Percentiles rank a stretch among this genome's conserved stretches.
Conservation (phyloP, 1,284 basidiomycete genomes). For the Ganoderma sinense region DNA sequence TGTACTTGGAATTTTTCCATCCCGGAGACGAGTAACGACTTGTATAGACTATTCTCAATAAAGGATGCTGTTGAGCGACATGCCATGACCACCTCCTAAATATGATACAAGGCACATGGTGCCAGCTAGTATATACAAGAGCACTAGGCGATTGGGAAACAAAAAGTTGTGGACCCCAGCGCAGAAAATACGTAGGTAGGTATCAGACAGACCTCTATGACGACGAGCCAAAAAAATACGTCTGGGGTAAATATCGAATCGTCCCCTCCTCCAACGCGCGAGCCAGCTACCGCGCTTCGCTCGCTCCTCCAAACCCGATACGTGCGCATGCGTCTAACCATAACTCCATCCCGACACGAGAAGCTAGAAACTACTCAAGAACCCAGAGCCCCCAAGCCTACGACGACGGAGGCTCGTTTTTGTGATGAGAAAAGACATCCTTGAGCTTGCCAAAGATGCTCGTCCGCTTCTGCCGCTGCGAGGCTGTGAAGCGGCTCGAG, state of each 20-base stretch:
- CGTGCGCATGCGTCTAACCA: background rate
- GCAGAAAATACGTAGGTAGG: constrained; percentile 22
- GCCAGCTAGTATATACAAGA: constrained; percentile 17
- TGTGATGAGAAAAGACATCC: constrained; percentile 37
- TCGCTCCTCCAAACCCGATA: background rate
- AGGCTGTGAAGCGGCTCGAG: constrained; percentile 27
- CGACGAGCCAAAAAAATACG: constrained; percentile 12
- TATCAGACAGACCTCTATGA: constrained; percentile 28
- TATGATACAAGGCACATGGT: constrained; percentile 13
- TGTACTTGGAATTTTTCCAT: too few species aligned
- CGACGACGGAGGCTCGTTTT: constrained; percentile 20
- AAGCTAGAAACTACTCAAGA: background rate
- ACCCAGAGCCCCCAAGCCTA: constrained; percentile 3
- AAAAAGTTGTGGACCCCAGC: constrained; percentile 7
- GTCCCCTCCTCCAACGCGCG: constrained; percentile 3
- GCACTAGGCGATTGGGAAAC: constrained; percentile 13
- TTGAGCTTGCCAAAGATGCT: constrained; percentile 42
- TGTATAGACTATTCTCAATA: background rate
- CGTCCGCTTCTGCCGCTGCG: constrained; percentile 36
- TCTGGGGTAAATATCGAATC: constrained; percentile 6
- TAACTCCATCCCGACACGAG: background rate
- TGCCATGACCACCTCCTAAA: constrained; percentile 7
- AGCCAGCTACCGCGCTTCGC: constrained; percentile 5
- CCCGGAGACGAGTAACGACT: background rate
- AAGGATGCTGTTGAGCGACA: background rate